Conservation (phyloP, 441 rosid species). For the Erodium texanum region DNA sequence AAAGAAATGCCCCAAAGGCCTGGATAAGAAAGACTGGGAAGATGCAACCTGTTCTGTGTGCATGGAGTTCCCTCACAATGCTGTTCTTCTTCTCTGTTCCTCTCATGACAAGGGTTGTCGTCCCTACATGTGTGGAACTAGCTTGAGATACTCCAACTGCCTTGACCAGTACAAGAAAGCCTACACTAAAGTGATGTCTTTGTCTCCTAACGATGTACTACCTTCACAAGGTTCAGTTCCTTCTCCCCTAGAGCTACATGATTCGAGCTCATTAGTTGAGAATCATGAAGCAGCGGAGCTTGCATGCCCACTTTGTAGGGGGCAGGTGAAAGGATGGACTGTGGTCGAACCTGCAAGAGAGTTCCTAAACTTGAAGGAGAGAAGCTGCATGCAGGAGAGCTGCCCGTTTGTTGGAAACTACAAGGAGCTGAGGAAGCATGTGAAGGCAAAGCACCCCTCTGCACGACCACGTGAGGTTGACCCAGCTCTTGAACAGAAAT, state of each 20-base stretch:
- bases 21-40: slow-evolving; percentile 74
- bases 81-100: slow-evolving; percentile 93
- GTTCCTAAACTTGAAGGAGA: slow-evolving; percentile 56
- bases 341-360: slow-evolving; percentile 85
- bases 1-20: slow-evolving; percentile 37
- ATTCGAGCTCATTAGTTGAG: no score
- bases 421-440: slow-evolving; percentile 90
- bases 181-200: slow-evolving; percentile 38
- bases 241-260: slow-evolving; percentile 18
- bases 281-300: slow-evolving; percentile 24
- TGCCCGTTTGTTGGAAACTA: slow-evolving; percentile 65
- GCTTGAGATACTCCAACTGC: slow-evolving; percentile 89
- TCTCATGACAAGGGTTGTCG: slow-evolving; percentile 95
- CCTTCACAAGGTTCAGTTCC: slow-evolving; percentile 22
- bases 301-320: slow-evolving; percentile 91
- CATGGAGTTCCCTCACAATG: slow-evolving; percentile 96
- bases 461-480: slow-evolving; percentile 77
- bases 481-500: slow-evolving; percentile 70
- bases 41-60: slow-evolving; percentile 85
- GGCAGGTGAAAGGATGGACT: slow-evolving; percentile 98
- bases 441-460: slow-evolving; percentile 67
- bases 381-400: slow-evolving; percentile 90
- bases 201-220: neutral
- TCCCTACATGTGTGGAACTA: slow-evolving; percentile 96
- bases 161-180: slow-evolving; percentile 89